These are phyloP conservation scores for Echinosophora koreensis DNA, from an alignment of 306 rosid species.

Conservation along the genomic window DNA sequence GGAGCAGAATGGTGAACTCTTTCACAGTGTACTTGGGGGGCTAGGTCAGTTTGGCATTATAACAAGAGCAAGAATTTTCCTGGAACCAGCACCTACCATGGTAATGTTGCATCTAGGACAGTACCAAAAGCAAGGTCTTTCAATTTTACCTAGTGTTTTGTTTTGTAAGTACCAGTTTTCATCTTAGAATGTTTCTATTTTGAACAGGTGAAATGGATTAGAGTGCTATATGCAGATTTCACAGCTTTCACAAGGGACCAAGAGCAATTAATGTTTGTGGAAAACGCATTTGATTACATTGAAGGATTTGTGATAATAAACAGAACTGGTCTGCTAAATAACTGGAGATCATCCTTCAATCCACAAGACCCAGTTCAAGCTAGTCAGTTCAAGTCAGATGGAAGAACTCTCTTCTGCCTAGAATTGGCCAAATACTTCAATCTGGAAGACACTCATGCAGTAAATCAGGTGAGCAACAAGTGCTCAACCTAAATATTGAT, in stretches of 20 bases:
- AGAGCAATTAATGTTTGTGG: conserved; percentile 73
- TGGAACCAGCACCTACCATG: conserved; percentile 92
- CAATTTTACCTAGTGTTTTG: conserved; percentile 6
- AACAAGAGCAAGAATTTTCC: conserved; percentile 80
- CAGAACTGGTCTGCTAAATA: conserved; percentile 87
- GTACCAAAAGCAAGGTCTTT: conserved; percentile 36
- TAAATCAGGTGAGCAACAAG: conserved; percentile 63
- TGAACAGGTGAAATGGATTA: conserved; percentile 60
- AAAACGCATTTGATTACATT: conserved; percentile 73
- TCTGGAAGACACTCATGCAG: conserved; percentile 49
- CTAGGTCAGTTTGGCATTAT: conserved; percentile 98
- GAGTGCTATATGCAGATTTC: conserved; percentile 68
- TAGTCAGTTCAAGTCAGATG: conserved; percentile 87
- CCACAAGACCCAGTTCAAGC: conserved; percentile 92
- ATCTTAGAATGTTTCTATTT: conserved; percentile 11
- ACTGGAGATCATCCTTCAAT: conserved; percentile 92
- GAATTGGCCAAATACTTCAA: conserved; percentile 88
- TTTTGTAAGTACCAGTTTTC: not conserved
- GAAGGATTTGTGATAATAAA: conserved; percentile 96
- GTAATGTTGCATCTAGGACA: conserved; percentile 46
- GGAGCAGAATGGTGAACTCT: conserved; percentile 79
- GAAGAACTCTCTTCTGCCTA: conserved; percentile 85
- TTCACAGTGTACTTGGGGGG: conserved; percentile 94
- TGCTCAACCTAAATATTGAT: conserved; percentile 33
- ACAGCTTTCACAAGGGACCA: conserved; percentile 77